phyloP scores from a whole-genome alignment of 371 early-diverging fungal species.

The Paraphysoderma sedebokerense region DNA sequence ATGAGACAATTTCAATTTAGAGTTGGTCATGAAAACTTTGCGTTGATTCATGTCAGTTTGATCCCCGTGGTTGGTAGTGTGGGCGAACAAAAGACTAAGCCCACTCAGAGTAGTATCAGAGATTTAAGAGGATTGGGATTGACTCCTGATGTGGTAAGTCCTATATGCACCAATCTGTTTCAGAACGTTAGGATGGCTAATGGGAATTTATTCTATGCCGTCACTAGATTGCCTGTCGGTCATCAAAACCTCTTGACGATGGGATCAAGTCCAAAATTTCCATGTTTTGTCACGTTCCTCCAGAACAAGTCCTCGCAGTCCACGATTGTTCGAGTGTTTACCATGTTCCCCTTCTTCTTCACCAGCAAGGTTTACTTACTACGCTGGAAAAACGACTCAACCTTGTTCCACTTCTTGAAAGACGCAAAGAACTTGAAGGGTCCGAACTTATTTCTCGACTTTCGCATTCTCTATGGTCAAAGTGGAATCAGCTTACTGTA shows the following conservation, averaged over 20 bases:
- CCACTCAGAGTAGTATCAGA: slow-evolving; percentile 89
- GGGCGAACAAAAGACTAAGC: slow-evolving; percentile 98
- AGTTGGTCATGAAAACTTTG: slow-evolving; percentile 94
- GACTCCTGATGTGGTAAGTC: slow-evolving; percentile 67
- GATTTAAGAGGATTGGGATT: slow-evolving; percentile 92
- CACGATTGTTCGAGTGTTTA: slow-evolving; percentile 92
- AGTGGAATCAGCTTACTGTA: slow-evolving; percentile 71
- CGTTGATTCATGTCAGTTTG: slow-evolving; percentile 91
- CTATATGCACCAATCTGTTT: background rate
- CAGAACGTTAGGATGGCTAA: background rate
- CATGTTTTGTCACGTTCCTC: slow-evolving; percentile 95
- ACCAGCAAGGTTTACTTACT: slow-evolving; percentile 65
- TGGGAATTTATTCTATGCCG: background rate
- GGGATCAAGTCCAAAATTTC: slow-evolving; percentile 82
- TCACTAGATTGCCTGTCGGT: slow-evolving; percentile 78
- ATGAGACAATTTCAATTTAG: slow-evolving; percentile 98
- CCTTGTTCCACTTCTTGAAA: slow-evolving; percentile 32
- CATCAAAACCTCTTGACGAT: slow-evolving; percentile 55
- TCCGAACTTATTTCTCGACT: slow-evolving; percentile 5
- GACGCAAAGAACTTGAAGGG: slow-evolving; percentile 4
- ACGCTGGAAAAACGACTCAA: slow-evolving; percentile 66
- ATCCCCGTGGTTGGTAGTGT: slow-evolving; percentile 94
- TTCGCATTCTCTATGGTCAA: slow-evolving; percentile 28
- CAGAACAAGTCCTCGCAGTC: slow-evolving; percentile 79
- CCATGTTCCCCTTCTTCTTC: slow-evolving; percentile 86